Evolutionary conservation across 23 red algal genomes (phyloP).

Genomic region (Agarophyton chilense): DNA sequence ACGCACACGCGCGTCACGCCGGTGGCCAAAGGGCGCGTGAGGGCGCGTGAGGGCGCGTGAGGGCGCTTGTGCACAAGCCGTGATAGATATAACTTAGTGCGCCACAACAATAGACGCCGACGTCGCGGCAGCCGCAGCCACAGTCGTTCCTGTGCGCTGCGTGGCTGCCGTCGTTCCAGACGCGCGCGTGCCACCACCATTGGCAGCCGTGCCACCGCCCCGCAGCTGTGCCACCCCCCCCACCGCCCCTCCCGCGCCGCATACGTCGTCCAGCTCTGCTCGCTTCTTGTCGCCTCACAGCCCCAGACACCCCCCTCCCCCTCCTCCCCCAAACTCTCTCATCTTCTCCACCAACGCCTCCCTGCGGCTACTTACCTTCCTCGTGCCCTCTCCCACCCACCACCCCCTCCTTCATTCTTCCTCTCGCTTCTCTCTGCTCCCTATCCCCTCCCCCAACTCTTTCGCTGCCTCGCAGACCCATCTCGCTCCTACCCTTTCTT

Average conservation of each 20-base stretch:
- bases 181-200: not conserved
- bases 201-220: not conserved
- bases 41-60: no score
- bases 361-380: not conserved
- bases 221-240: not conserved
- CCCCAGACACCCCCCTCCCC: no score
- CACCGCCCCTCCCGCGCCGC: not conserved
- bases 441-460: not conserved
- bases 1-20: not conserved
- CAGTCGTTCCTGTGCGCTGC: not conserved
- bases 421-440: not conserved
- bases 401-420: not conserved
- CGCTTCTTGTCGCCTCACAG: not conserved
- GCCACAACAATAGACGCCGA: no score
- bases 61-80: no score
- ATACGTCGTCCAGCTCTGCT: not conserved
- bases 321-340: not conserved
- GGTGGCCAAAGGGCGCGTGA: no score
- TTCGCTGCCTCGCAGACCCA: not conserved
- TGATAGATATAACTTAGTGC: no score
- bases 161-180: conserved; percentile 6
- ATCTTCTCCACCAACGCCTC: not conserved
- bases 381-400: not conserved
- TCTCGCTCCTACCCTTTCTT: not conserved
- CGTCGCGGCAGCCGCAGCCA: no score